Percentiles rank a stretch among this genome's conserved stretches.
Evolutionary conservation across 257 asterid genomes (phyloP).

Genomic region (Jaltomata sinuosa): DNA sequence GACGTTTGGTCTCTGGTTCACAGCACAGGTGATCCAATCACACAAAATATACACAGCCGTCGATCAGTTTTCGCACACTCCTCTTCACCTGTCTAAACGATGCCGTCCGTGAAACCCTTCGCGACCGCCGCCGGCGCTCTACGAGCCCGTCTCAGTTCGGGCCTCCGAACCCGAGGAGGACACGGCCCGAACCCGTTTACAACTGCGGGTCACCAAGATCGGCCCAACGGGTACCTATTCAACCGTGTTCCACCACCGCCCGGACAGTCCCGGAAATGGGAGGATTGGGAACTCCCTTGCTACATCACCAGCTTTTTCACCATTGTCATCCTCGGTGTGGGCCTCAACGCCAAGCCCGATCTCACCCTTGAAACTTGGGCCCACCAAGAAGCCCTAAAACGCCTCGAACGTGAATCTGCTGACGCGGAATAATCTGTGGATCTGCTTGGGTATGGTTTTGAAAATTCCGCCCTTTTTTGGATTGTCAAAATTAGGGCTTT

Average conservation of each 20-base stretch:
- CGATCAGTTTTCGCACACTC: neutral
- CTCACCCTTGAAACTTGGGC: constrained; percentile 97
- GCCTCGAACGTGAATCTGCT: constrained; percentile 57
- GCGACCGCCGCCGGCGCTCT: constrained; percentile 51
- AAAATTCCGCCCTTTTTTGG: neutral
- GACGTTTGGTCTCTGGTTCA: neutral
- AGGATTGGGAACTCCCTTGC: constrained; percentile 97
- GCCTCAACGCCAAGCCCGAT: constrained; percentile 97
- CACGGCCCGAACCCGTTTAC: constrained; percentile 61
- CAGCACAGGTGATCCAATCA: neutral
- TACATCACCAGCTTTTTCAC: constrained; percentile 77
- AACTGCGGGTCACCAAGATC: constrained; percentile 77
- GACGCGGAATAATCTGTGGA: constrained; percentile 4
- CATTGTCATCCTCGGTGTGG: constrained; percentile 77
- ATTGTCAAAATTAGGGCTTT: neutral
- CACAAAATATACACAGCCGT: neutral
- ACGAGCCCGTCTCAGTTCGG: constrained; percentile 41
- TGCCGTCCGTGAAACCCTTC: constrained; percentile 54
- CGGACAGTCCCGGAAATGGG: constrained; percentile 71
- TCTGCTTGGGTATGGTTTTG: neutral
- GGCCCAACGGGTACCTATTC: constrained; percentile 66
- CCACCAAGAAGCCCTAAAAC: constrained; percentile 90
- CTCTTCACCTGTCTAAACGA: neutral
- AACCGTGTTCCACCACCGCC: constrained; percentile 54
- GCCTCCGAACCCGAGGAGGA: constrained; percentile 47